Evolutionary conservation across 2,329 filamentous ascomycete genomes (phyloP).

Genomic region (Phialemoniopsis sp.): DNA sequence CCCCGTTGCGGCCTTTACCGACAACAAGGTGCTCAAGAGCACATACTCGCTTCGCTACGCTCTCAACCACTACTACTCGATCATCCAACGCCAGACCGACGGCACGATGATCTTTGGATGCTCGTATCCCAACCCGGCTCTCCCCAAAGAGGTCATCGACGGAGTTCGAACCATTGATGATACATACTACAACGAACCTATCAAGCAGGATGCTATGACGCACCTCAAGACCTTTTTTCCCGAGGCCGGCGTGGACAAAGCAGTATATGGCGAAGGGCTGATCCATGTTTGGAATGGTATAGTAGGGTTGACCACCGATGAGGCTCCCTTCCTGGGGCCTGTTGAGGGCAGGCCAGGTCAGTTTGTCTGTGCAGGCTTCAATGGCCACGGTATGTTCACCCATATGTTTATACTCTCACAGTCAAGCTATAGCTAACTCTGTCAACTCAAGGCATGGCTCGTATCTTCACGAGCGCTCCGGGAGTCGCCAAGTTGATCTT

Average conservation of each 20-base stretch:
- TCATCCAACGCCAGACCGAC: slow-evolving; percentile 37
- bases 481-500: slow-evolving; percentile 1
- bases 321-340: slow-evolving; percentile 37
- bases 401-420: not conserved
- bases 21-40: slow-evolving; percentile 21
- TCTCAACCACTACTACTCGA: slow-evolving; percentile 42
- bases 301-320: slow-evolving; percentile 40
- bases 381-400: slow-evolving; percentile 34
- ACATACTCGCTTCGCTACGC: slow-evolving; percentile 42
- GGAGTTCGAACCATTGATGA: slow-evolving; percentile 31
- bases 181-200: slow-evolving; percentile 29
- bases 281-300: slow-evolving; percentile 42
- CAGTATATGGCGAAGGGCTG: slow-evolving; percentile 35
- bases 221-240: slow-evolving; percentile 30
- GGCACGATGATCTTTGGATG: slow-evolving; percentile 37
- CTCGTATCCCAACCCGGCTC: slow-evolving; percentile 32
- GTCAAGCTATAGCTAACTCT: not conserved
- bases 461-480: slow-evolving; percentile 2
- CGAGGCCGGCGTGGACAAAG: slow-evolving; percentile 9
- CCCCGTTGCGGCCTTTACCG: slow-evolving; percentile 28
- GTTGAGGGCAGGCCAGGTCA: slow-evolving; percentile 35
- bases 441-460: slow-evolving; percentile 2
- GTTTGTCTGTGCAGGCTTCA: slow-evolving; percentile 43
- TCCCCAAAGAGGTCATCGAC: slow-evolving; percentile 21
- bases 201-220: slow-evolving; percentile 27